Evolutionary conservation across 73 alveolate genomes (phyloP).

Genomic region (Paramecium sexaurelia): DNA sequence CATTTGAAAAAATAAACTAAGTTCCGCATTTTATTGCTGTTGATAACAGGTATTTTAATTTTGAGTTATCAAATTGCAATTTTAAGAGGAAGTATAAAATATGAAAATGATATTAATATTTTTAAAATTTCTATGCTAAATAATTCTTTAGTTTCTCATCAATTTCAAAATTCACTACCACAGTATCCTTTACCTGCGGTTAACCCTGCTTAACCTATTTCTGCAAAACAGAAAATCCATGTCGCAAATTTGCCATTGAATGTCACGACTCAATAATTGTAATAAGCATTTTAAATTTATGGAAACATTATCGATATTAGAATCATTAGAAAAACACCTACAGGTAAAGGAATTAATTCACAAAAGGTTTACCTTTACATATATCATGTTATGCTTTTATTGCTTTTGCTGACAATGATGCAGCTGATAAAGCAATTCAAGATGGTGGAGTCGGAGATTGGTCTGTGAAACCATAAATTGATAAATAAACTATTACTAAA

Average conservation of each 20-base stretch:
- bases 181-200: neutral
- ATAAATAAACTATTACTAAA: neutral
- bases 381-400: conserved; percentile 32
- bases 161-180: neutral
- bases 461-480: conserved; percentile 46
- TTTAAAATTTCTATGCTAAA: neutral
- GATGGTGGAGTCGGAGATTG: conserved; percentile 36
- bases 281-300: neutral
- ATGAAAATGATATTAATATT: neutral
- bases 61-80: neutral
- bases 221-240: conserved; percentile 22
- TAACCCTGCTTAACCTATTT: neutral
- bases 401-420: conserved; percentile 25
- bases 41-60: neutral
- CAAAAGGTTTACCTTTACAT: conserved; percentile 31
- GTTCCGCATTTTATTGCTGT: neutral
- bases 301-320: conserved; percentile 27
- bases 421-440: conserved; percentile 16
- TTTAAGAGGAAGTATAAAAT: neutral
- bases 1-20: neutral
- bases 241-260: conserved; percentile 26
- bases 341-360: neutral
- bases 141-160: neutral
- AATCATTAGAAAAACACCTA: conserved; percentile 20
- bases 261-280: conserved; percentile 3